These are phyloP conservation scores for Neofusicoccum laricinum DNA, from an alignment of 2,329 filamentous ascomycete species.

Conservation along the genomic window DNA sequence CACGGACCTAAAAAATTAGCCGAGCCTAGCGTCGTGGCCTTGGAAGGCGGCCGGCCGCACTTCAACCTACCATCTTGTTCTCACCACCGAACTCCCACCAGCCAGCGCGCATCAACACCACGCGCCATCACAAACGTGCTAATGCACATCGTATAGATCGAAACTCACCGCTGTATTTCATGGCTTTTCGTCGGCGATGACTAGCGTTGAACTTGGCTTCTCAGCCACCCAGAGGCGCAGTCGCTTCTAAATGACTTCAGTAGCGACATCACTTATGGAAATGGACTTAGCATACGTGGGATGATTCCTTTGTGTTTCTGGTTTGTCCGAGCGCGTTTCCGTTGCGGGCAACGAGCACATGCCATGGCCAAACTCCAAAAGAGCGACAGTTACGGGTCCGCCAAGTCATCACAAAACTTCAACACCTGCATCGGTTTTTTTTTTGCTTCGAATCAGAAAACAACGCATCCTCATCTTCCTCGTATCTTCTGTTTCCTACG, in stretches of 20 bases:
- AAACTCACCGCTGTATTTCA: not conserved
- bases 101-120: not conserved
- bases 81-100: not conserved
- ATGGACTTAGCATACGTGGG: not conserved
- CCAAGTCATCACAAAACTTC: slow-evolving; percentile 3
- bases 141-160: not conserved
- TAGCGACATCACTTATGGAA: not conserved
- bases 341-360: slow-evolving; percentile 11
- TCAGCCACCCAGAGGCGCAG: not conserved
- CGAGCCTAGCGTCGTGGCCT: not conserved
- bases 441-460: not conserved
- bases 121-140: not conserved
- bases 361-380: slow-evolving; percentile 8
- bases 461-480: not conserved
- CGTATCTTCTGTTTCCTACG: not conserved
- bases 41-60: not conserved
- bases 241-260: not conserved
- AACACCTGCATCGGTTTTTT: not conserved
- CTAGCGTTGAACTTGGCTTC: not conserved
- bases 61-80: slow-evolving; percentile 4
- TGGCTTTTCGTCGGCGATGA: not conserved
- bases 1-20: not conserved
- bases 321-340: slow-evolving; percentile 9
- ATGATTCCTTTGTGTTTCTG: not conserved
- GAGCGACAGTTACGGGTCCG: not conserved